A percentile compares a stretch with the other conserved stretches of the same genome.
Evolutionary conservation across 441 rosid genomes (phyloP).

Genomic region (Erodium chrysanthum): DNA sequence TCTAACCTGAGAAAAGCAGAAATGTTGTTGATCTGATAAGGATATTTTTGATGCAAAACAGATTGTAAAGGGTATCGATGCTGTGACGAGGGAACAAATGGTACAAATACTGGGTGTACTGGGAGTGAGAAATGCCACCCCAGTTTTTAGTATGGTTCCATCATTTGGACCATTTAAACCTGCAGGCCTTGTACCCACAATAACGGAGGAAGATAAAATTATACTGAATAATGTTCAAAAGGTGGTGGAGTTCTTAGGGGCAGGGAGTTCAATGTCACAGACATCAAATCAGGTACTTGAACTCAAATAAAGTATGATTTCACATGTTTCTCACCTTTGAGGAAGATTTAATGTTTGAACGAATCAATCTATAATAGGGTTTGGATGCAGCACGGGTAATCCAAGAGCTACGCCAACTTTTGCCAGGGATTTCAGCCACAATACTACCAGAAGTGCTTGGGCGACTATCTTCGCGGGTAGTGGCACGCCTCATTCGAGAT

Average conservation of each 20-base stretch:
- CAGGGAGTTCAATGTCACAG: slow-evolving; percentile 51
- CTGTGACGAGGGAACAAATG: slow-evolving; percentile 80
- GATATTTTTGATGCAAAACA: slow-evolving; percentile 24
- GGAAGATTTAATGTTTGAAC: background rate
- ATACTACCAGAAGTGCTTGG: slow-evolving; percentile 69
- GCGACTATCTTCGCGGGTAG: slow-evolving; percentile 66
- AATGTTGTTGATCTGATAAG: background rate
- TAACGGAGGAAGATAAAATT: slow-evolving; percentile 72
- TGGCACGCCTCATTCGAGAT: slow-evolving; percentile 76
- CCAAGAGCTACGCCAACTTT: slow-evolving; percentile 62
- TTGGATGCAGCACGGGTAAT: slow-evolving; percentile 44
- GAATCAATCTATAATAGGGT: slow-evolving; percentile 40
- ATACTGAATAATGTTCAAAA: slow-evolving; percentile 72
- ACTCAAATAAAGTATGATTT: no score
- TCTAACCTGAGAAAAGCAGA: background rate
- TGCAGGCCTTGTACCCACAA: slow-evolving; percentile 60
- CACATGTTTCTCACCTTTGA: no score
- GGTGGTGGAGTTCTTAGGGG: slow-evolving; percentile 62
- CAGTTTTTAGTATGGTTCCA: slow-evolving; percentile 76
- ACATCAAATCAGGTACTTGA: slow-evolving; percentile 52
- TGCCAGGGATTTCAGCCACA: slow-evolving; percentile 71
- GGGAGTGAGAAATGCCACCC: slow-evolving; percentile 54
- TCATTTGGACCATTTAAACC: slow-evolving; percentile 62
- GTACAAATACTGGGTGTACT: slow-evolving; percentile 59
- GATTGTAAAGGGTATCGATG: slow-evolving; percentile 95